Percentiles rank a stretch among this genome's conserved stretches.
Evolutionary conservation across 2,329 filamentous ascomycete species (phyloP).

Genomic region (Fusarium oligoseptatum): DNA sequence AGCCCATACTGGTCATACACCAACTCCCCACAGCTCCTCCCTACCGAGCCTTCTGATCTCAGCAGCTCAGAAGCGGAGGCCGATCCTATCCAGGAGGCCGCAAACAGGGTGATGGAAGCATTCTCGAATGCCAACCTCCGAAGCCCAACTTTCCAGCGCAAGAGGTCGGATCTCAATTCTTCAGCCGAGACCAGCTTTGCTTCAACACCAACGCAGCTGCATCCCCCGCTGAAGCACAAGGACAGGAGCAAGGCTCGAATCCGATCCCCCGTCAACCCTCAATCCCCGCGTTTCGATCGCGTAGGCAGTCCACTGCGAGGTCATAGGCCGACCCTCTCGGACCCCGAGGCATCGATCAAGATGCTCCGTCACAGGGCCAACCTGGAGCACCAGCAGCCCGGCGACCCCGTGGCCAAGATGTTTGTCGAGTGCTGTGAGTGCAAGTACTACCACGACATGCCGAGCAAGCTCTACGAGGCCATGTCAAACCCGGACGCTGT

Average conservation of each 20-base stretch:
- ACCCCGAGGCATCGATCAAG: slow-evolving; percentile 28
- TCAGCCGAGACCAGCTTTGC: slow-evolving; percentile 39
- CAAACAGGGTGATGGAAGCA: slow-evolving; percentile 49
- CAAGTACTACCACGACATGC: slow-evolving; percentile 76
- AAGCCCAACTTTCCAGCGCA: slow-evolving; percentile 30
- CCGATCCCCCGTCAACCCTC: slow-evolving; percentile 19
- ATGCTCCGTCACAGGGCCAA: slow-evolving; percentile 28
- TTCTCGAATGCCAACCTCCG: slow-evolving; percentile 46
- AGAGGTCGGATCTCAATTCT: slow-evolving; percentile 29
- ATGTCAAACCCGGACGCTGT: slow-evolving; percentile 71
- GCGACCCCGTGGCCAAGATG: slow-evolving; percentile 69
- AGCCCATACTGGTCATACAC: slow-evolving; percentile 42
- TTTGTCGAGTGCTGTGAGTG: slow-evolving; percentile 75
- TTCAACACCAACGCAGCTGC: slow-evolving; percentile 54
- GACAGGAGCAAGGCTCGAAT: slow-evolving; percentile 42
- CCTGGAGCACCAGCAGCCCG: slow-evolving; percentile 22
- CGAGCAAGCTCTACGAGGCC: slow-evolving; percentile 72
- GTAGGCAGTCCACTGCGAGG: slow-evolving; percentile 28
- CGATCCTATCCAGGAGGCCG: slow-evolving; percentile 50
- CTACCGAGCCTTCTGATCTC: slow-evolving; percentile 31
- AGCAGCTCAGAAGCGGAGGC: slow-evolving; percentile 31
- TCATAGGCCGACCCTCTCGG: slow-evolving; percentile 34
- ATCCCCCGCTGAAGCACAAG: slow-evolving; percentile 53
- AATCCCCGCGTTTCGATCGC: slow-evolving; percentile 3
- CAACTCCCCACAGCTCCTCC: slow-evolving; percentile 36